Base-by-base conservation (phyloP, 2,329 filamentous ascomycete species). In the Monosporascus sp. region DNA sequence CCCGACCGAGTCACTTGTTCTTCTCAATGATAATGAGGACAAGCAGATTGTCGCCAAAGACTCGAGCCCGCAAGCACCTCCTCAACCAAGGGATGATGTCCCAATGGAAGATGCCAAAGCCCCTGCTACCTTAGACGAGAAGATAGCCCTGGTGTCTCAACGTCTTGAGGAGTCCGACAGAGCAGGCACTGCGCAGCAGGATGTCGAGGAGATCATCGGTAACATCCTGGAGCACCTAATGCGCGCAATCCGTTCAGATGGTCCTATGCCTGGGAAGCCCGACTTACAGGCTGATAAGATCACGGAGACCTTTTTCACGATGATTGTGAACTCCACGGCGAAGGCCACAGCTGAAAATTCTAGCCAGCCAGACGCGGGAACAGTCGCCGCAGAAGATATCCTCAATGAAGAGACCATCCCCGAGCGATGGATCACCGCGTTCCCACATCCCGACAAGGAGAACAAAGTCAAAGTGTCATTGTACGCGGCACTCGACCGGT, bases 171-270 rank as follows among this genome's bases (percentile, higher is more conserved):
- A 73, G 71, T 62, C 74, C 72, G 64, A 73, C 57, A 74, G 62
- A 34, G 76, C 75, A 9, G 79, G 79, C 3, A 82, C 79, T 0
- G 77, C 90, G 36, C 94, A 99, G 65, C 92, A 99, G 71, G 94
- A 99, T 70, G 93, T 97, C 5, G 91, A 91, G 14, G 94, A 99
- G 70, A 93, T 97, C 46, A 92, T 97, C 74, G 90, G 90, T 54
- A 94, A 93, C 63, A 89, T 96, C 25, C 83, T 97, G 54, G 91
- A 93, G 65, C 88, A 94, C 49, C 77, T 97, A n/a, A 89, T 94
- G 63, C 91, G 89, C 50, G 92, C 93, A 2, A 92, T 97, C 64
- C 85, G 81, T 53, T 82, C 90, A 6, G 80, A 79, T n/a, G 81
- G 79, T 3, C 74, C 81, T 36, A 83, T 89, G 54, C 68, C 74